A percentile compares a stretch with the other conserved stretches of the same genome.
These are phyloP conservation scores for Talaromyces pinophilus DNA, from an alignment of 2,329 filamentous ascomycete species.

Conservation along the genomic window DNA sequence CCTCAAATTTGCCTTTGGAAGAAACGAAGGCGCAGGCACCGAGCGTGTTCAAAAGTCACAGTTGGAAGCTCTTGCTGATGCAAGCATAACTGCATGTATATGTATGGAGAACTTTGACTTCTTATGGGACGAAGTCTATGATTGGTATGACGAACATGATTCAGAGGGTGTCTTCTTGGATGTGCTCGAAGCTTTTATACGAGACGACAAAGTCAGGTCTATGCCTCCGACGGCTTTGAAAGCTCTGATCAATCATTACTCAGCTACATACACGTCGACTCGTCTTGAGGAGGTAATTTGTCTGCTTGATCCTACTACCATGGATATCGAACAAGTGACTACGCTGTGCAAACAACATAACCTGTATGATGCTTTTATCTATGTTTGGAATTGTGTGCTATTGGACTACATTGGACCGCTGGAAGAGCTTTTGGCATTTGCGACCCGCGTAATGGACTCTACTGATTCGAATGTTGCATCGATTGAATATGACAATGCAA, in stretches of 20 bases:
- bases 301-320: constrained; percentile 81
- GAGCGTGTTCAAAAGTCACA: constrained; percentile 60
- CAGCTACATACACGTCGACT: constrained; percentile 70
- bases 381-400: constrained; percentile 93
- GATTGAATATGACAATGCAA: constrained; percentile 63
- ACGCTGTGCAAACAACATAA: constrained; percentile 85
- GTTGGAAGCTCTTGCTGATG: constrained; percentile 75
- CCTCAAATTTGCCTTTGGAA: constrained; percentile 80
- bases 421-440: constrained; percentile 69
- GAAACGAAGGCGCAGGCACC: constrained; percentile 53
- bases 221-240: constrained; percentile 85
- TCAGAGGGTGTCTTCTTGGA: constrained; percentile 79
- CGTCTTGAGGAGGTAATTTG: constrained; percentile 93
- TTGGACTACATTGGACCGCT: constrained; percentile 88
- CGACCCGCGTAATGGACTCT: constrained; percentile 28
- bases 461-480: constrained; percentile 52
- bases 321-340: constrained; percentile 93
- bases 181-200: constrained; percentile 81
- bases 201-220: constrained; percentile 71
- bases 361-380: constrained; percentile 92
- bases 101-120: constrained; percentile 78
- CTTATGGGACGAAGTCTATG: constrained; percentile 86
- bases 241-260: constrained; percentile 78
- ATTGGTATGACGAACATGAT: constrained; percentile 79
- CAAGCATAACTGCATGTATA: constrained; percentile 80